Base-by-base conservation (phyloP, 352 stramenopile genomes). In the Phytophthora quininea region DNA sequence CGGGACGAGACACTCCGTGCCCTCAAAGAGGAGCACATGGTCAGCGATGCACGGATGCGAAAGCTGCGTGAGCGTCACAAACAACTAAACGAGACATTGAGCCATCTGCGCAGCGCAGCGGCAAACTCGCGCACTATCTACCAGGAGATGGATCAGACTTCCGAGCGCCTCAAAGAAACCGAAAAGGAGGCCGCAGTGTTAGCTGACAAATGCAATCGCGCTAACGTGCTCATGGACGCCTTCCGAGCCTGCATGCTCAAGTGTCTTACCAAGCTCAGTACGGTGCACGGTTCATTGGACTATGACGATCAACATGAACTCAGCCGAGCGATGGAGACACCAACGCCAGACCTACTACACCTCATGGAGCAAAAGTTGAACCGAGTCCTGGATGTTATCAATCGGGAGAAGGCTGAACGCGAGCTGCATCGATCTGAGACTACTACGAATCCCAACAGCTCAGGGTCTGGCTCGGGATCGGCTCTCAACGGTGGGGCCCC, bases 191-290 rank as follows among this genome's bases (percentile, higher is more conserved):
- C 84, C 10, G 79, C 83, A 27, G 32, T 82, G 31, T 63, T 94
- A 10, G 78, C 84, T 0, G 83, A 92, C 9, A 85, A 80, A 30
- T 92, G 84, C 69, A 94, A 94, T 48, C 79, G 84, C 4, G 71
- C 80, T 24, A 92, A 91, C 52, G 82, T 94, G 35, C 78, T 89
- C 66, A 90, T 91, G 74, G 84, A 94, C 61, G 83, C 86, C 19
- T 94, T 94, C 72, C 86, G 86, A 27, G 80, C 84, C 19, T 94
- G 86, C 49, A 90, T 94, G 82, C 69, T 94, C 40, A 93, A 94
- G 60, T 94, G 86, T 46, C 72, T 92, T 12, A 76, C 74, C 42
- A 92, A 92, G 51, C 83, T 94, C 45, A 84, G 73, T 42, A 90
- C 81, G 3, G 83, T 93, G 27, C 81, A 89, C 45, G 86, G 84